Conservation (phyloP, 306 rosid genomes). For the Quercus gilva region DNA sequence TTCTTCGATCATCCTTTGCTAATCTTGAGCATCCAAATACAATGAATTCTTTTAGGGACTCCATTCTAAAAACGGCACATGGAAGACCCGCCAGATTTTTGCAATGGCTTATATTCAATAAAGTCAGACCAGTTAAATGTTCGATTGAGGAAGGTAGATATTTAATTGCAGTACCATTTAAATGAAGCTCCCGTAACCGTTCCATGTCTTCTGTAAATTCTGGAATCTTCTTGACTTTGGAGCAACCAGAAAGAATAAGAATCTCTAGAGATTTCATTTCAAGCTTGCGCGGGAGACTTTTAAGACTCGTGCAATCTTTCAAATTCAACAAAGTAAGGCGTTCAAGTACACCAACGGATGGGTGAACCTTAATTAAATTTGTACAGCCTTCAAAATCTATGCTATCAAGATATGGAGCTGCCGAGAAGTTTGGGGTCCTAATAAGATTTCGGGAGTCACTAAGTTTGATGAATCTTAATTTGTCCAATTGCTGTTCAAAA, state of each 20-base stretch:
- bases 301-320: not conserved
- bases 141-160: no score
- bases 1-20: no score
- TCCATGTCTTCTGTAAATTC: not conserved
- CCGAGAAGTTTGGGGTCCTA: not conserved
- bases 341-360: not conserved
- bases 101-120: no score
- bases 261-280: not conserved
- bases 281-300: not conserved
- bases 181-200: no score
- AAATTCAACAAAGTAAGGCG: not conserved
- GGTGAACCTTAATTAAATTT: not conserved
- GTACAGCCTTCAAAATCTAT: not conserved
- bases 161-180: no score
- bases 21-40: no score
- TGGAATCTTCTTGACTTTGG: not conserved
- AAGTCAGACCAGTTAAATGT: no score
- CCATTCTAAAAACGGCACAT: no score
- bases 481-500: rapidly evolving
- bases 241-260: not conserved
- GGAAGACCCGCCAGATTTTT: no score
- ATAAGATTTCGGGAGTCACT: not conserved
- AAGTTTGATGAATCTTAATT: not conserved
- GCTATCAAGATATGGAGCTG: not conserved
- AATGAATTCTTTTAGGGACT: no score